These are phyloP conservation scores for Neolecta irregularis DNA, from an alignment of 1,139 yeast genomes.

Conservation along the genomic window DNA sequence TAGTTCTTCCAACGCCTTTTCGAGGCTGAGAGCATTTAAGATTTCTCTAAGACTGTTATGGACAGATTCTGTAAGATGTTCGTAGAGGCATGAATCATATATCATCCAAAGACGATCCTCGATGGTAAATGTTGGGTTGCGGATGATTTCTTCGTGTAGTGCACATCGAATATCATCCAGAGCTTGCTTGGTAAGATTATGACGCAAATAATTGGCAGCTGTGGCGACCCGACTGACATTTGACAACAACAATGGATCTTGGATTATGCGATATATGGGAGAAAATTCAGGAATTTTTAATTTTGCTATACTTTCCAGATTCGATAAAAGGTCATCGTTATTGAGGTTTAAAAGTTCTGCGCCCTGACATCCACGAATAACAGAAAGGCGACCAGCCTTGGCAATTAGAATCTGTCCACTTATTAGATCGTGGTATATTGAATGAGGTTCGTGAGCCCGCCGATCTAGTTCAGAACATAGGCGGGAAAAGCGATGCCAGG, in stretches of 20 bases:
- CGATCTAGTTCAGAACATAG: slow-evolving; percentile 4
- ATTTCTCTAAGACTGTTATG: too few species aligned
- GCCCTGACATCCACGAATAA: background rate
- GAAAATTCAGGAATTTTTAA: too few species aligned
- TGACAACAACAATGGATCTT: too few species aligned
- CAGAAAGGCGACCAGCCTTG: slow-evolving; percentile 1
- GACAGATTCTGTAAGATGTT: background rate
- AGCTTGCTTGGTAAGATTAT: background rate
- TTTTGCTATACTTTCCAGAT: too few species aligned
- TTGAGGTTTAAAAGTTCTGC: slow-evolving; percentile 3
- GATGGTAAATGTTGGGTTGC: slow-evolving; percentile 3
- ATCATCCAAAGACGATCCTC: slow-evolving; percentile 3
- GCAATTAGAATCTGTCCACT: background rate
- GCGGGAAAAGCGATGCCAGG: slow-evolving; percentile 4
- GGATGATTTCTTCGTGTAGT: slow-evolving; percentile 2
- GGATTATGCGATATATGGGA: too few species aligned
- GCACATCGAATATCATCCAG: slow-evolving; percentile 1
- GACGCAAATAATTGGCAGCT: too few species aligned
- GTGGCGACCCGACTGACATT: too few species aligned
- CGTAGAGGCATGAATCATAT: background rate
- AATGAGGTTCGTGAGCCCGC: slow-evolving; percentile 2
- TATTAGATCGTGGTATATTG: background rate
- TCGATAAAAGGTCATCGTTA: too few species aligned
- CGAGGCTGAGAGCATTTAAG: too few species aligned
- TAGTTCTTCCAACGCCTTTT: too few species aligned